phyloP scores from a whole-genome alignment of 306 rosid genomes.

The Citrullus colocynthis region DNA sequence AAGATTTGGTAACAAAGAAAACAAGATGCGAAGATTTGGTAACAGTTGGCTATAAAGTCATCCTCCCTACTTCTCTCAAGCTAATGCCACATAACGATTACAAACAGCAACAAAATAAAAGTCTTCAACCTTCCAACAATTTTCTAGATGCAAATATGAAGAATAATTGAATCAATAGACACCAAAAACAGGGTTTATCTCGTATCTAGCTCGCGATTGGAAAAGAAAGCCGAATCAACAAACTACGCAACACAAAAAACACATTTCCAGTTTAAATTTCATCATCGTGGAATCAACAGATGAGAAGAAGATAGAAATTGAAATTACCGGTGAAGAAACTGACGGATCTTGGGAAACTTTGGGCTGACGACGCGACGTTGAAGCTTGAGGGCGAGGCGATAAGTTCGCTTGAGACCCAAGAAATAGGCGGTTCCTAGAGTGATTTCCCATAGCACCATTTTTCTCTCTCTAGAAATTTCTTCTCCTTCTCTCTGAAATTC shows the following conservation, averaged over 20 bases:
- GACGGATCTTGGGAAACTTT: slow-evolving; percentile 50
- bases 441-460: slow-evolving; percentile 94
- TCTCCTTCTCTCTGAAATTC: not conserved
- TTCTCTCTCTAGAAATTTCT: not conserved
- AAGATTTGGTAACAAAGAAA: not conserved
- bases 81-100: not conserved
- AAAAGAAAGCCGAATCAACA: not conserved
- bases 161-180: not conserved
- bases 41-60: not conserved
- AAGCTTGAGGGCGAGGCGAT: slow-evolving; percentile 56
- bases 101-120: too few species aligned
- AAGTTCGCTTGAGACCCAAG: slow-evolving; percentile 76
- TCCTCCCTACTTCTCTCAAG: not conserved
- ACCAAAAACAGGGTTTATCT: not conserved
- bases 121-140: not conserved
- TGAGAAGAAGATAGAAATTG: not conserved
- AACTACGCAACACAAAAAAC: not conserved
- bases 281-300: not conserved
- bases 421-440: slow-evolving; percentile 88
- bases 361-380: slow-evolving; percentile 58
- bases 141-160: not conserved
- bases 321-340: slow-evolving; percentile 52
- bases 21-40: not conserved
- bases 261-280: not conserved
- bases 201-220: not conserved